Base-by-base conservation (phyloP, 768 basidiomycete genomes). In the Mycena rosella region DNA sequence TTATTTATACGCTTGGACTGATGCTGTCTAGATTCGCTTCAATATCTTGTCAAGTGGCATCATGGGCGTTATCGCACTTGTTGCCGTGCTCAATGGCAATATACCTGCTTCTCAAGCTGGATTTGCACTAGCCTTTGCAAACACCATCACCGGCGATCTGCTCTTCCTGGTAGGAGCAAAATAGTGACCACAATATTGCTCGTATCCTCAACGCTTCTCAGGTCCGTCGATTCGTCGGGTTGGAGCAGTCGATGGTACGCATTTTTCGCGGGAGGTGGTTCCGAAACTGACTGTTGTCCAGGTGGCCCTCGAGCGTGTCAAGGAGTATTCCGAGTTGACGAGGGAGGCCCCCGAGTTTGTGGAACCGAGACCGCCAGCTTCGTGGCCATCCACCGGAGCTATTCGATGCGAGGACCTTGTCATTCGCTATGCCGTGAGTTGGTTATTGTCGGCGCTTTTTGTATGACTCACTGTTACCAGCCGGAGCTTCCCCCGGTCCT, bases 221-320 rank as follows among this genome's bases (percentile, higher is more conserved):
- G 83, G 89, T 95, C 53, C 87, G 93, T 56, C 87, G 94, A 49
- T 95, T 95, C 69, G 95, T 96, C 30, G 89, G 92, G 22, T 82
- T 97, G 22, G 95, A 98, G 75, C 96, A 98, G 78, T 92, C 92
- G 15, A 96, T 98, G 95, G 96, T 94, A 63, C 61, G 80, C 67
- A 20, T 38, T 22, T 18, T 15, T 5, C 30, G 44, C 44, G 26
- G 8, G 47, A 18, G 24, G 17, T 63, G 32, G 32, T 22, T 32
- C 24, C 51, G 54, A 11, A 22, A 59, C 69, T 27, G 68, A 63
- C 42, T 60, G 18, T 42, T 32, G 20, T 53, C 18, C 60, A 93
- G 92, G 92, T 95, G 70, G 91, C 93, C 34, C 80, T 95, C 38
- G 95, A 96, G 77, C 91, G 96, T 57, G 88, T 97, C 77, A 96